Evolutionary conservation across 768 basidiomycete genomes (phyloP).

Genomic region (Imleria badia): DNA sequence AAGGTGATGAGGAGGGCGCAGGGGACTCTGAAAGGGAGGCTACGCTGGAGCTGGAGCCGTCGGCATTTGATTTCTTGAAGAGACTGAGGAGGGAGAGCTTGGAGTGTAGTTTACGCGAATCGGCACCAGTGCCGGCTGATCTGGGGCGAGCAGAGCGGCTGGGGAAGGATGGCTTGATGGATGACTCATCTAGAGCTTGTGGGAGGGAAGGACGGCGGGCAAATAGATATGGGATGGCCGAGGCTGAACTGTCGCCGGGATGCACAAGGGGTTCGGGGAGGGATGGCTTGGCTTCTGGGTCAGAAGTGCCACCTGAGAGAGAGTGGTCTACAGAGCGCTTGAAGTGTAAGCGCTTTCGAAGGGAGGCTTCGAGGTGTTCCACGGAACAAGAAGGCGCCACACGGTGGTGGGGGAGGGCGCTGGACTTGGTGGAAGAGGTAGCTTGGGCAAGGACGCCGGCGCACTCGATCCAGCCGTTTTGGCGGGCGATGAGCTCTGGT

Average conservation of each 20-base stretch:
- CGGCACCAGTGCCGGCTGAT: constrained; percentile 70
- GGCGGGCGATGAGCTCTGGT: constrained; percentile 78
- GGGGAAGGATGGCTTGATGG: constrained; percentile 31
- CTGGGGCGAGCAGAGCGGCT: constrained; percentile 55
- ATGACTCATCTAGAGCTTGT: constrained; percentile 42
- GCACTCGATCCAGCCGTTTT: constrained; percentile 78
- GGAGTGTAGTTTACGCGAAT: constrained; percentile 56
- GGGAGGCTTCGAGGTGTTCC: constrained; percentile 30
- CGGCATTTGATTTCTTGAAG: constrained; percentile 60
- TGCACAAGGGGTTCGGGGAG: not conserved
- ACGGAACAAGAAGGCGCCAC: constrained; percentile 24
- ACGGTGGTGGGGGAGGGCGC: constrained; percentile 13
- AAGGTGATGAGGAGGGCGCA: constrained; percentile 27
- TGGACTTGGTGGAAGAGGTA: constrained; percentile 35
- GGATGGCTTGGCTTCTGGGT: constrained; percentile 27
- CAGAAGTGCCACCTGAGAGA: constrained; percentile 39
- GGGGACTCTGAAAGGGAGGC: constrained; percentile 30
- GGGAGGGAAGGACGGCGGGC: constrained; percentile 72
- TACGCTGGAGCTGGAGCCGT: constrained; percentile 37
- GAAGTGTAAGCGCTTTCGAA: constrained; percentile 58
- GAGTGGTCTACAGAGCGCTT: constrained; percentile 81
- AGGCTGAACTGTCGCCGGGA: constrained; percentile 12
- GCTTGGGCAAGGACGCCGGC: constrained; percentile 72
- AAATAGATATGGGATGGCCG: constrained; percentile 25
- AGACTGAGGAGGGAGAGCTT: constrained; percentile 75